These are phyloP conservation scores for Glebionis coronaria DNA, from an alignment of 129 eudicot genomes.

Conservation along the genomic window DNA sequence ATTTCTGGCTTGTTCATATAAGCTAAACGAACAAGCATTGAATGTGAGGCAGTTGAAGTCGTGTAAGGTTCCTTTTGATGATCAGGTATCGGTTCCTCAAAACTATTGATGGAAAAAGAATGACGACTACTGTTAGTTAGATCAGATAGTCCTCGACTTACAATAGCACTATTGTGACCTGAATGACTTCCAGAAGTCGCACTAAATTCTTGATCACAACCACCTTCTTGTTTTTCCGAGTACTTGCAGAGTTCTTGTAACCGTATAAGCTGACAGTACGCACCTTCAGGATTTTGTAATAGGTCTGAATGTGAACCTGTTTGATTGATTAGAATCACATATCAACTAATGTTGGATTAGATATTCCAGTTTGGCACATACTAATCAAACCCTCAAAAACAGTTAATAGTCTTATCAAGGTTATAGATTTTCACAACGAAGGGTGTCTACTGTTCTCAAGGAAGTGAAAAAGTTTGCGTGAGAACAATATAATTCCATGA, in stretches of 20 bases:
- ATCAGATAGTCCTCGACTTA: slow-evolving; percentile 51
- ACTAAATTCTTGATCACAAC: slow-evolving; percentile 19
- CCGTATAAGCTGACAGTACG: slow-evolving; percentile 65
- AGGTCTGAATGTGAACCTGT: slow-evolving; percentile 70
- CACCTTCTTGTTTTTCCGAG: slow-evolving; percentile 28
- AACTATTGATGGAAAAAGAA: background rate
- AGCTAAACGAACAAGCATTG: slow-evolving; percentile 30
- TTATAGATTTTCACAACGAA: too few species aligned
- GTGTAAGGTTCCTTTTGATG: background rate
- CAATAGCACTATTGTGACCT: slow-evolving; percentile 20
- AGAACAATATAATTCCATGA: too few species aligned
- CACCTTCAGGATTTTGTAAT: slow-evolving; percentile 72
- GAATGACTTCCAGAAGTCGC: background rate
- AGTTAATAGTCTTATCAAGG: too few species aligned
- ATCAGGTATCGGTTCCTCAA: background rate
- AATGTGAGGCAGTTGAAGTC: background rate
- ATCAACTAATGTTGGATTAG: slow-evolving; percentile 6
- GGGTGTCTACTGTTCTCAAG: too few species aligned
- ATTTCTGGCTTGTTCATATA: slow-evolving; percentile 75
- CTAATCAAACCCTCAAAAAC: background rate
- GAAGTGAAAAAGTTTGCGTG: too few species aligned
- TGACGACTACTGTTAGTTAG: slow-evolving; percentile 15
- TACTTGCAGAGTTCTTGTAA: slow-evolving; percentile 53
- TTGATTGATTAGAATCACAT: slow-evolving; percentile 3
- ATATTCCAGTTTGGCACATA: background rate